Evolutionary conservation across 768 basidiomycete species (phyloP), one percentile per base, ranked within the genome.

Genomic region (Termitomyces sp.): DNA sequence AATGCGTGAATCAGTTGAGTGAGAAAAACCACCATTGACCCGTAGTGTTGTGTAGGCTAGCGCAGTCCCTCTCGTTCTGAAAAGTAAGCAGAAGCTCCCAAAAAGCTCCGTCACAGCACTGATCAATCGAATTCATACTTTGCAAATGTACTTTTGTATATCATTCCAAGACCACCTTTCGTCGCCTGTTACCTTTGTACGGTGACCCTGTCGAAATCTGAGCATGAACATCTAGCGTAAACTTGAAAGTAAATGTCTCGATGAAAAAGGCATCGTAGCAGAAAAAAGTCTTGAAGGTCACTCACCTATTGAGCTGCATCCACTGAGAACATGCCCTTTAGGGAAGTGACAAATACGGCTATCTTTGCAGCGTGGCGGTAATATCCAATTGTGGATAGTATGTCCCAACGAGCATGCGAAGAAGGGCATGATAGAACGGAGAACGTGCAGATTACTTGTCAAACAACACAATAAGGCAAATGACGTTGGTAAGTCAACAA

Each of bases 251-350:
- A 20, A 31, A 14, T 11, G 36, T 54, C 25, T 37, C n/a, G 5
- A 32, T 43, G 29, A 31, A 43, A 12, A 46, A 12, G 31, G 12
- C 29, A 12, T 15, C 0, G 2, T 40, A 34, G 34, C 17, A 46
- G 2, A 38, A 20, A 5, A 10, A 25, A 25, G n/a, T 34, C 61
- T 17, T 38, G 25, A 17, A 31, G 31, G 10, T 34, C 12, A 17
- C 53, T 54, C n/a, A 67, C 71, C 72, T 57, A 70, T 64, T 7
- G 72, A 73, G 47, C 74, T 76, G 17, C 67, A 71, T 12, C 75
- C 74, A 3, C 74, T 73, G 3, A 74, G 66, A 29, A 74, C 60
- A 37, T 67, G 69, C 1, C 71, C 73, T 57, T 69, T 59, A 12
- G 70, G 66, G 32, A 68, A 67, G 0, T 50, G 8, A 1, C 70